Conservation (phyloP, 1,284 basidiomycete species). For the Puccinia hordei region DNA sequence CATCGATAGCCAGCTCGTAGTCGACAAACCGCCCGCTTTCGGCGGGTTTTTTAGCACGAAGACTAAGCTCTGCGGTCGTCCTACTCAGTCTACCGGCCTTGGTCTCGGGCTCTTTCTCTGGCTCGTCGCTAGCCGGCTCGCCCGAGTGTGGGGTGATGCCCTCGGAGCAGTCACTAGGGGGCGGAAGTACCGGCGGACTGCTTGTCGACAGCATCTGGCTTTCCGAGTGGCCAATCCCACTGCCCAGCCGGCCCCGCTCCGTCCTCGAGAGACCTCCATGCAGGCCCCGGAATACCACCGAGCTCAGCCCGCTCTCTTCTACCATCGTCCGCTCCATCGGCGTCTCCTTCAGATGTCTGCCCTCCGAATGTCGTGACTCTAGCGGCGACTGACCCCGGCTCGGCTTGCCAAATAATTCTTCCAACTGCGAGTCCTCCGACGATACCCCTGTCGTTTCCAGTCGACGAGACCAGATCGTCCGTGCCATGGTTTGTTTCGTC, state of each 20-base stretch:
- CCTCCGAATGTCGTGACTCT: constrained; percentile 9
- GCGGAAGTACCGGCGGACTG: constrained; percentile 42
- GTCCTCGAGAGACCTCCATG: neutral
- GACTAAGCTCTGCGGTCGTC: neutral
- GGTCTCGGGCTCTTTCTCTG: no score
- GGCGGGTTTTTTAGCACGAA: no score
- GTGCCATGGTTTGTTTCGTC: constrained; percentile 16
- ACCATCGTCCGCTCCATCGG: neutral
- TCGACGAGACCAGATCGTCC: constrained; percentile 31
- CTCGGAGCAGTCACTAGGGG: constrained; percentile 47
- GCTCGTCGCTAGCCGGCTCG: constrained; percentile 31
- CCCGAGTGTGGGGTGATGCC: constrained; percentile 30
- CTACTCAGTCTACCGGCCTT: neutral
- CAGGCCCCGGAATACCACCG: constrained; percentile 11
- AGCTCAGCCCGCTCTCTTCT: constrained; percentile 25
- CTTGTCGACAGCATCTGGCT: neutral
- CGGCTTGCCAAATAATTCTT: neutral
- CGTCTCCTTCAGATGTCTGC: neutral
- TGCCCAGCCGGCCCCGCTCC: neutral
- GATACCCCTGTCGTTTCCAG: constrained; percentile 21
- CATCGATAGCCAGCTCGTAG: no score
- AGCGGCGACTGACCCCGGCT: constrained; percentile 1
- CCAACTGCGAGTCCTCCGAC: constrained; percentile 12
- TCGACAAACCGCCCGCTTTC: no score
- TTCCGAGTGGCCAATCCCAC: constrained; percentile 11